A percentile compares a stretch with the other conserved stretches of the same genome.
Evolutionary conservation across 345 rosid species (phyloP).

Genomic region (Eucalyptus cloeziana): DNA sequence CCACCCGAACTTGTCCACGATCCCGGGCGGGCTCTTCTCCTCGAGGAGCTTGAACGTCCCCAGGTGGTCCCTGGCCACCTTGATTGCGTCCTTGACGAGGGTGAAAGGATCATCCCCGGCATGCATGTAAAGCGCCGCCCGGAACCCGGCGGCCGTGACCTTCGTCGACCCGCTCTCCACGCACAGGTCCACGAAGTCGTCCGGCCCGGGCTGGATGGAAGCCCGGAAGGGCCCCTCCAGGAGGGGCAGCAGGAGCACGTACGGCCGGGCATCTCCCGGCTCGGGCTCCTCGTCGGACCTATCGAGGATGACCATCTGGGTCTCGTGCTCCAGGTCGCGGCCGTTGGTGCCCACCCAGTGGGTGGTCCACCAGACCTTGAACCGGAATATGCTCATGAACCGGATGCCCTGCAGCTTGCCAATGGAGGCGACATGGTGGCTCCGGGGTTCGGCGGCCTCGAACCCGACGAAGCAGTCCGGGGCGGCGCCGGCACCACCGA

Average conservation of each 20-base stretch:
- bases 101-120: slow-evolving; percentile 58
- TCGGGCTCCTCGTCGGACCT: slow-evolving; percentile 8
- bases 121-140: slow-evolving; percentile 41
- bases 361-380: slow-evolving; percentile 99
- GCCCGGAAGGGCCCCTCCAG: slow-evolving; percentile 69
- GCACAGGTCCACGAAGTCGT: slow-evolving; percentile 58
- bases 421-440: slow-evolving; percentile 56
- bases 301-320: slow-evolving; percentile 68
- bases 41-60: slow-evolving; percentile 67
- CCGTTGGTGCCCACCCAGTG: slow-evolving; percentile 86
- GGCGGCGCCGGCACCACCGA: background rate
- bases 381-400: slow-evolving; percentile 94
- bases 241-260: slow-evolving; percentile 63
- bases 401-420: slow-evolving; percentile 57
- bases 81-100: slow-evolving; percentile 67
- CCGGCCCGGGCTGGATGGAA: slow-evolving; percentile 47
- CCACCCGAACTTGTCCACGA: slow-evolving; percentile 96
- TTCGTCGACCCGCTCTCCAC: slow-evolving; percentile 81
- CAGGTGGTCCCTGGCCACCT: slow-evolving; percentile 42
- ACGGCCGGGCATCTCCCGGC: slow-evolving; percentile 36
- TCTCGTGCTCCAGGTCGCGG: slow-evolving; percentile 61
- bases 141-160: slow-evolving; percentile 38
- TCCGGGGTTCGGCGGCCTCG: slow-evolving; percentile 10
- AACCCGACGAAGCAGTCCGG: slow-evolving; percentile 67
- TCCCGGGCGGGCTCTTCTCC: slow-evolving; percentile 72